These are phyloP conservation scores for Naganishia albida DNA, from an alignment of 1,284 basidiomycete species.

Conservation along the genomic window DNA sequence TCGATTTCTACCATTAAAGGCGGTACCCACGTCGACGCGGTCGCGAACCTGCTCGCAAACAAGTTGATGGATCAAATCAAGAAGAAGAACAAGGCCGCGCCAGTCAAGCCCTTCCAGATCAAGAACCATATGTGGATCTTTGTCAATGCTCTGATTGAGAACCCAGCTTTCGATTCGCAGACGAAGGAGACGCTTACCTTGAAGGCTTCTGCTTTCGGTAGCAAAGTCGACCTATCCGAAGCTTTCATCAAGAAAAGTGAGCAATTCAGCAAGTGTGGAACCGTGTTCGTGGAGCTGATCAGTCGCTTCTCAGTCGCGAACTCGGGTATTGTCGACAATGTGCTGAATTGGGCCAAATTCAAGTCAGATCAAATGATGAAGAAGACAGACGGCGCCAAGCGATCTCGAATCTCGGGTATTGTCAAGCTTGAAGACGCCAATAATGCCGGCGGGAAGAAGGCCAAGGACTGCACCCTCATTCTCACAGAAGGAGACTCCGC, in stretches of 20 bases:
- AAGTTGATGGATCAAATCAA: slow-evolving; percentile 75
- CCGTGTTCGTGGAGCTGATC: slow-evolving; percentile 2
- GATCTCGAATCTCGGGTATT: slow-evolving; percentile 86
- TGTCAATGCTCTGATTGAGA: slow-evolving; percentile 94
- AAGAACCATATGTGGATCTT: slow-evolving; percentile 99
- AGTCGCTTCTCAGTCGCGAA: slow-evolving; percentile 68
- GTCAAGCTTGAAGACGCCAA: slow-evolving; percentile 96
- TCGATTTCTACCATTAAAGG: slow-evolving; percentile 97
- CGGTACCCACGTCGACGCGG: slow-evolving; percentile 86
- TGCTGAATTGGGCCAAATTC: slow-evolving; percentile 93
- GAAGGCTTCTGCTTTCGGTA: slow-evolving; percentile 81
- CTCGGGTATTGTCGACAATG: slow-evolving; percentile 86
- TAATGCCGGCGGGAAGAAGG: slow-evolving; percentile 86
- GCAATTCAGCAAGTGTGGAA: slow-evolving; percentile 37
- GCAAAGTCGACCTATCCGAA: slow-evolving; percentile 83
- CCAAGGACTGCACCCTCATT: slow-evolving; percentile 87
- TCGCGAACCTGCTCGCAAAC: slow-evolving; percentile 89
- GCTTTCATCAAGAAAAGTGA: slow-evolving; percentile 94
- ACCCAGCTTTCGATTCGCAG: slow-evolving; percentile 98
- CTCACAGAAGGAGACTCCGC: slow-evolving; percentile 99
- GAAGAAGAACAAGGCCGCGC: slow-evolving; percentile 95
- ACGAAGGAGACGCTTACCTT: slow-evolving; percentile 96
- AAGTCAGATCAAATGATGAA: slow-evolving; percentile 95
- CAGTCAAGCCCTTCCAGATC: slow-evolving; percentile 89
- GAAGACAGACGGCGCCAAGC: slow-evolving; percentile 94